Evolutionary conservation across 2,329 filamentous ascomycete species (phyloP).

Genomic region (Talaromyces funiculosus): DNA sequence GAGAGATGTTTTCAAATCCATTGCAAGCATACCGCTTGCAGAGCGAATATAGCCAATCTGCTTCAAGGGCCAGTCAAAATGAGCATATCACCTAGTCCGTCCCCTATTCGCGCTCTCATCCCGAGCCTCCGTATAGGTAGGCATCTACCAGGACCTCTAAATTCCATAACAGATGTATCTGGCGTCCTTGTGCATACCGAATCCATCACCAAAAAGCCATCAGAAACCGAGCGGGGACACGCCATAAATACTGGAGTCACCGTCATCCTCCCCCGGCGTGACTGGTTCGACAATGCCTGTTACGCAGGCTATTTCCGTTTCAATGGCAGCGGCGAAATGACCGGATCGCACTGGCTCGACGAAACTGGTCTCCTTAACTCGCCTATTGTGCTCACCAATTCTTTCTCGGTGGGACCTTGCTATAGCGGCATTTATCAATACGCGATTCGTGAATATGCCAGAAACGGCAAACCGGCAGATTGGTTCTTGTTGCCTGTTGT

Average conservation of each 20-base stretch:
- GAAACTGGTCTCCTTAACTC: conserved; percentile 9
- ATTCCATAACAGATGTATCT: conserved; percentile 11
- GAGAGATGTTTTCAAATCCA: neutral
- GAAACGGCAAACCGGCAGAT: neutral
- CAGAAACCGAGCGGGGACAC: conserved; percentile 3
- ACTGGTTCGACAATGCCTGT: conserved; percentile 11
- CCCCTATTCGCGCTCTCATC: conserved; percentile 5
- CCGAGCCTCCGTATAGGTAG: conserved; percentile 3
- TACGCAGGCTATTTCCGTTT: conserved; percentile 13
- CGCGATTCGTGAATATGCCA: conserved; percentile 8
- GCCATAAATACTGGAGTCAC: conserved; percentile 12
- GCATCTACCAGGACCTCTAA: neutral
- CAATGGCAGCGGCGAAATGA: conserved; percentile 12
- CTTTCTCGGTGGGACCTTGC: conserved; percentile 7
- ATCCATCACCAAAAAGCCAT: neutral
- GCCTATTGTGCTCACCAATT: conserved; percentile 11
- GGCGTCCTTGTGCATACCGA: conserved; percentile 10
- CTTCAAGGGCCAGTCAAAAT: too few species aligned
- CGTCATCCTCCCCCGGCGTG: conserved; percentile 6
- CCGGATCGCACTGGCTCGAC: conserved; percentile 11
- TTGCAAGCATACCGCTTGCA: too few species aligned
- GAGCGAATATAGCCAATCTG: too few species aligned
- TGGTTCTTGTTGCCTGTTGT: conserved; percentile 11
- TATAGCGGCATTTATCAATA: conserved; percentile 10
- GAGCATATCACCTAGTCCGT: neutral